Evolutionary conservation across 2,329 filamentous ascomycete species (phyloP).

Genomic region (Claviceps citrina): DNA sequence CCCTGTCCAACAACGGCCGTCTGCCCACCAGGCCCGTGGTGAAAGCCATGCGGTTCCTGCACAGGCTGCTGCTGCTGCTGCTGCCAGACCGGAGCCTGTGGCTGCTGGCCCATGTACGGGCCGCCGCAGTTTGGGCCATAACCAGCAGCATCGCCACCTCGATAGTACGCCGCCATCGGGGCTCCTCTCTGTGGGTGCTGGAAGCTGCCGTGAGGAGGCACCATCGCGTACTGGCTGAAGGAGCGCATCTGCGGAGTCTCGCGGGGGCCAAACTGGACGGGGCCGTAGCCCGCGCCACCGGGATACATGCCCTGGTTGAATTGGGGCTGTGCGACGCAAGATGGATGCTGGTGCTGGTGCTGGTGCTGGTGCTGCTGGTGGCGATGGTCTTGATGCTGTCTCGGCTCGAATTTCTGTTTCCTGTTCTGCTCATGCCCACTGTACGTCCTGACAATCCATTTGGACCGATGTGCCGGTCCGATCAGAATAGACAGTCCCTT

Average conservation of each 20-base stretch:
- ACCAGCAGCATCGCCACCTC: background rate
- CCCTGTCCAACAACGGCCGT: background rate
- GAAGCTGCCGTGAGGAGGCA: background rate
- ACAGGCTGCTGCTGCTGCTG: background rate
- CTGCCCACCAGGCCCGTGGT: background rate
- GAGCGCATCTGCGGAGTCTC: conserved; percentile 1
- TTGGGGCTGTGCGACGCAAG: background rate
- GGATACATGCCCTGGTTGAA: background rate
- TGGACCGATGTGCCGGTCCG: conserved; percentile 16
- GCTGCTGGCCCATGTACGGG: background rate
- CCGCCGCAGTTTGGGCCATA: background rate
- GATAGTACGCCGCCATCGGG: background rate
- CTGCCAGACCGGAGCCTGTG: too few relatives aligned
- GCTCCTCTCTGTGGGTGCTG: background rate
- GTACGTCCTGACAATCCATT: conserved; percentile 14
- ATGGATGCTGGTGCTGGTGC: background rate
- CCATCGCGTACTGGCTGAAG: background rate
- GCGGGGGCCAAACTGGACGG: background rate
- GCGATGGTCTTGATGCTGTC: background rate
- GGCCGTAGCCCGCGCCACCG: background rate
- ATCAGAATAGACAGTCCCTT: conserved; percentile 14
- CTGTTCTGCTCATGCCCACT: background rate
- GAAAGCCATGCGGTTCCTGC: background rate
- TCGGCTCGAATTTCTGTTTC: conserved; percentile 2
- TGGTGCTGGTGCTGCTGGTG: background rate